Evolutionary conservation across 305 asterid genomes (phyloP).

Genomic region (Solanum hybrid): DNA sequence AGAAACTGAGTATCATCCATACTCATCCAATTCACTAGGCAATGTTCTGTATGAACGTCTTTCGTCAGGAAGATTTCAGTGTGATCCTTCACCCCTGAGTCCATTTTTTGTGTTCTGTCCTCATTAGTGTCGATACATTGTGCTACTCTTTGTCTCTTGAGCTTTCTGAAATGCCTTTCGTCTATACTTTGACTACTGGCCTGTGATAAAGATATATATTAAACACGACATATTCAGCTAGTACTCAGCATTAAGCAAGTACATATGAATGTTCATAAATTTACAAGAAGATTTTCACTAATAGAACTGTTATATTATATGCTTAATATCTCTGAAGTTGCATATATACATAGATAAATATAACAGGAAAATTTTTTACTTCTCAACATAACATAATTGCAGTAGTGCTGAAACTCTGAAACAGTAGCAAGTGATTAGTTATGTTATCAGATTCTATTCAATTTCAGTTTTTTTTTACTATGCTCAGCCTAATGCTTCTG

Average conservation of each 20-base stretch:
- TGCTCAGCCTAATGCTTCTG: not conserved
- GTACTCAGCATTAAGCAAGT: not conserved
- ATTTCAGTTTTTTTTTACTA: not conserved
- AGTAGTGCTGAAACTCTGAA: not conserved
- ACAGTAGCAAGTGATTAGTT: not conserved
- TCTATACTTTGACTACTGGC: not conserved
- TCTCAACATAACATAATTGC: not conserved
- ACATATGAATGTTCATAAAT: not conserved
- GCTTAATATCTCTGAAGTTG: not conserved
- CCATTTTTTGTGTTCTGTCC: not conserved
- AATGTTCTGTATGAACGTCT: not conserved
- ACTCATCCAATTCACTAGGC: slow-evolving; percentile 18
- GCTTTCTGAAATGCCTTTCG: not conserved
- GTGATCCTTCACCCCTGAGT: not conserved
- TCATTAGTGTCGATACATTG: not conserved
- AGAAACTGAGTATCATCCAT: slow-evolving; percentile 12
- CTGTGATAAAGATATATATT: not conserved
- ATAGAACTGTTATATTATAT: not conserved
- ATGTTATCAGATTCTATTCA: not conserved
- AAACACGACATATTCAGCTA: not conserved
- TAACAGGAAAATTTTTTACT: not conserved
- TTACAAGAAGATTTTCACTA: not conserved
- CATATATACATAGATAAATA: not conserved
- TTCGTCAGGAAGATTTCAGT: not conserved
- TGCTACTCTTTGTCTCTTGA: slow-evolving; percentile 13